phyloP scores from a whole-genome alignment of 176 grass and related monocot species.

The Carex myosuroides region DNA sequence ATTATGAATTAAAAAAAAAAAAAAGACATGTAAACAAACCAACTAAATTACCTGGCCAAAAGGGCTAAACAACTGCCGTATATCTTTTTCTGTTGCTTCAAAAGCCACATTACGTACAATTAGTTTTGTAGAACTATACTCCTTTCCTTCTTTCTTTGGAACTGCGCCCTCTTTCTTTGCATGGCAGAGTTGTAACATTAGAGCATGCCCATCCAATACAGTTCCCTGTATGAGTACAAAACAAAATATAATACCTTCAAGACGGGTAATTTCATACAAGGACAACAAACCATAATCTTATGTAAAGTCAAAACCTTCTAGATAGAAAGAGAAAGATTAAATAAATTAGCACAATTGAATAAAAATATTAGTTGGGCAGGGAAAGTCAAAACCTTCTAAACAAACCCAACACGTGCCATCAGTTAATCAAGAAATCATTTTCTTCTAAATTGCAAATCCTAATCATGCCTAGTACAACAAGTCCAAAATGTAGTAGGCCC shows the following conservation, averaged over 20 bases:
- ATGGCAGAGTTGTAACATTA: constrained; percentile 90
- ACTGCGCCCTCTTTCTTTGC: constrained; percentile 48
- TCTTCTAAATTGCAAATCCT: background rate
- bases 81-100: constrained; percentile 81
- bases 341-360: background rate
- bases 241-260: background rate
- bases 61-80: constrained; percentile 80
- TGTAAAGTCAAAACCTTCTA: background rate
- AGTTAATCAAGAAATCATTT: background rate
- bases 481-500: background rate
- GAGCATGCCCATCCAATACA: constrained; percentile 90
- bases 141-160: constrained; percentile 58
- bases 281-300: background rate
- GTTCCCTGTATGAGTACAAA: constrained; percentile 46
- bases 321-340: background rate
- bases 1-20: background rate
- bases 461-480: background rate
- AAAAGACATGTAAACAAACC: background rate
- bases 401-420: background rate
- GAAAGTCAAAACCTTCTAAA: background rate
- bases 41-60: constrained; percentile 74
- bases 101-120: constrained; percentile 94
- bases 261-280: background rate
- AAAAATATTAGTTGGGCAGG: background rate
- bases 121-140: constrained; percentile 86